phyloP scores from a whole-genome alignment of 805 yeast genomes.

The Nakazawaea ernobii region DNA sequence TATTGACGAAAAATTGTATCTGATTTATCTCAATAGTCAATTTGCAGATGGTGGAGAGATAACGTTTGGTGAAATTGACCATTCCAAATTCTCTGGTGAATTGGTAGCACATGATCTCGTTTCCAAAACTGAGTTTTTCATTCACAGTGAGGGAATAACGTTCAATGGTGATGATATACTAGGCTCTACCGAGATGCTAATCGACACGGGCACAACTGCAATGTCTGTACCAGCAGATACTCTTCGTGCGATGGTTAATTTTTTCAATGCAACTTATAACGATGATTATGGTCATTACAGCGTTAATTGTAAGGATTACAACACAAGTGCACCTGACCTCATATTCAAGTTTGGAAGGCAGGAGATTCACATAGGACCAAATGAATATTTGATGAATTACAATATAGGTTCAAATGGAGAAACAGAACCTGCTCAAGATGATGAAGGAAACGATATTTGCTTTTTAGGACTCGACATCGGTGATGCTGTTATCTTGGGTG shows the following conservation, averaged over 20 bases:
- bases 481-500: conserved; percentile 48
- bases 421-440: conserved; percentile 3
- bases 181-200: conserved; percentile 12
- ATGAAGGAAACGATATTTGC: conserved; percentile 13
- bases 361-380: conserved; percentile 1
- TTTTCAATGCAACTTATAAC: conserved; percentile 5
- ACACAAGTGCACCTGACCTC: conserved; percentile 10
- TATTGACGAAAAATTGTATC: conserved; percentile 21
- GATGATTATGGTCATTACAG: conserved; percentile 4
- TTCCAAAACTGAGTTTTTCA: conserved; percentile 14
- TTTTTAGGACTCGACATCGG: conserved; percentile 15
- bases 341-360: conserved; percentile 3
- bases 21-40: conserved; percentile 22
- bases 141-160: conserved; percentile 14
- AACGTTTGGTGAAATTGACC: conserved; percentile 27
- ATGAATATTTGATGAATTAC: conserved; percentile 7
- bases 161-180: conserved; percentile 8
- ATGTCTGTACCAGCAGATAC: conserved; percentile 11
- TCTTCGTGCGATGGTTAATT: conserved; percentile 8
- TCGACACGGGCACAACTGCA: conserved; percentile 11
- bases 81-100: conserved; percentile 19
- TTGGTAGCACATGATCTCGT: conserved; percentile 12
- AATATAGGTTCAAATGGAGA: conserved; percentile 8
- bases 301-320: conserved; percentile 12
- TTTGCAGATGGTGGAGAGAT: conserved; percentile 20